Percentiles rank a stretch among this genome's conserved stretches.
Evolutionary conservation across 306 rosid species (phyloP).

Genomic region (Pachyrhizus erosus): DNA sequence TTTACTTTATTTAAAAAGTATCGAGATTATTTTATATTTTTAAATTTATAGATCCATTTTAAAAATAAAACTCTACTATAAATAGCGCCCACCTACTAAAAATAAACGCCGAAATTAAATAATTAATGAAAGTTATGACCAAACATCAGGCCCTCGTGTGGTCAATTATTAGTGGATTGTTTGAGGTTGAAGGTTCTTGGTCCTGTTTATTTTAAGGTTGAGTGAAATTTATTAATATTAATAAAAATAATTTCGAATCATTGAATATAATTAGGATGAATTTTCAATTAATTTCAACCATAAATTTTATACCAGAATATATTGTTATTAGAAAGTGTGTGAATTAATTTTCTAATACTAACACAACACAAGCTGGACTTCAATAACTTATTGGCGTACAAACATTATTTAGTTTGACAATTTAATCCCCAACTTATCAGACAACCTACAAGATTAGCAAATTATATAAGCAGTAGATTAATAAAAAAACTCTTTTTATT

Average conservation of each 20-base stretch:
- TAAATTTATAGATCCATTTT: no score
- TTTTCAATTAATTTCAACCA: neutral
- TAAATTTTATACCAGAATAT: neutral
- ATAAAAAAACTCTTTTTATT: neutral
- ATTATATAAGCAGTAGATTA: neutral
- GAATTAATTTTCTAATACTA: neutral
- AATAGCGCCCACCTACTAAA: neutral
- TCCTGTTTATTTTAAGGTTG: neutral
- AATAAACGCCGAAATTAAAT: neutral
- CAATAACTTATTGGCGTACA: neutral
- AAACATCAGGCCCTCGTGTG: neutral
- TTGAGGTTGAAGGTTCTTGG: slow-evolving; percentile 32
- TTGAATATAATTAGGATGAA: neutral
- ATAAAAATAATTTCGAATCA: neutral
- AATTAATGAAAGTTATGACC: neutral
- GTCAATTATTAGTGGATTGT: slow-evolving; percentile 27
- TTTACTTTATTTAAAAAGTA: neutral
- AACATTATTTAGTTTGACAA: neutral
- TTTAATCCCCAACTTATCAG: neutral
- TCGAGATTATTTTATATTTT: neutral
- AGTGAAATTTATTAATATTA: neutral
- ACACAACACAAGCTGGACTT: neutral
- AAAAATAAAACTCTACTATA: neutral
- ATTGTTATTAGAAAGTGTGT: neutral
- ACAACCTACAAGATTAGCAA: neutral